Evolutionary conservation across 176 grass and related monocot genomes (phyloP).

Genomic region (Areca catechu): DNA sequence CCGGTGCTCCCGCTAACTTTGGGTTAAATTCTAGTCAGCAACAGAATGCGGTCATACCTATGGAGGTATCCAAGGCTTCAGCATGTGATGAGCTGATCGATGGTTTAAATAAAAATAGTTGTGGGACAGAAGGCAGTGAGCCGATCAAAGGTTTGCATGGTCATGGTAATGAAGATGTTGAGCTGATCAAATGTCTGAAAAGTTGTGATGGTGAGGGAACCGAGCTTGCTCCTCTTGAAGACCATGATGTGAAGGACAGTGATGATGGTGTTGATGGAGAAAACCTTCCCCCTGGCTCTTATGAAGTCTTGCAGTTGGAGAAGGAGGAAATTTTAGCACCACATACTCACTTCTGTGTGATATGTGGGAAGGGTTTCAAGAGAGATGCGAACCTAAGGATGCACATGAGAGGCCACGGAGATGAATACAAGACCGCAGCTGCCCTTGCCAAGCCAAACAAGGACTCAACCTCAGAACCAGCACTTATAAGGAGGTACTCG

Average conservation of each 20-base stretch:
- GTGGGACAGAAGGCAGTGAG: no score
- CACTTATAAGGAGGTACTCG: conserved; percentile 64
- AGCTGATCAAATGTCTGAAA: conserved; percentile 47
- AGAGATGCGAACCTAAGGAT: conserved; percentile 92
- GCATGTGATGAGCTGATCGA: conserved; percentile 51
- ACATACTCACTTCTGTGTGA: conserved; percentile 84
- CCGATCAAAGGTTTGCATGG: no score
- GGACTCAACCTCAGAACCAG: conserved; percentile 38
- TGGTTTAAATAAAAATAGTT: conserved; percentile 16
- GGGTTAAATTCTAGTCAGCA: conserved; percentile 31
- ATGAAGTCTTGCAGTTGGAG: conserved; percentile 74
- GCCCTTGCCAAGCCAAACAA: conserved; percentile 71
- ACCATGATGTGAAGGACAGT: conserved; percentile 76
- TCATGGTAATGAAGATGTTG: conserved; percentile 33
- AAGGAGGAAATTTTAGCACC: conserved; percentile 93
- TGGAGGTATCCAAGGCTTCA: conserved; percentile 29
- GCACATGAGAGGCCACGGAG: conserved; percentile 94
- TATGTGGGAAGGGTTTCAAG: conserved; percentile 93
- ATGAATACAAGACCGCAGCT: conserved; percentile 80
- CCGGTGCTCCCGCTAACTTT: conserved; percentile 34
- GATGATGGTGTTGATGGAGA: conserved; percentile 83
- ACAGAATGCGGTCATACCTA: conserved; percentile 17
- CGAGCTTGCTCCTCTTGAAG: conserved; percentile 44
- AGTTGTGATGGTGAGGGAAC: conserved; percentile 27
- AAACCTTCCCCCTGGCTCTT: conserved; percentile 71